Base-by-base conservation (phyloP, 1,284 basidiomycete genomes). In the Boletus holoroseus region DNA sequence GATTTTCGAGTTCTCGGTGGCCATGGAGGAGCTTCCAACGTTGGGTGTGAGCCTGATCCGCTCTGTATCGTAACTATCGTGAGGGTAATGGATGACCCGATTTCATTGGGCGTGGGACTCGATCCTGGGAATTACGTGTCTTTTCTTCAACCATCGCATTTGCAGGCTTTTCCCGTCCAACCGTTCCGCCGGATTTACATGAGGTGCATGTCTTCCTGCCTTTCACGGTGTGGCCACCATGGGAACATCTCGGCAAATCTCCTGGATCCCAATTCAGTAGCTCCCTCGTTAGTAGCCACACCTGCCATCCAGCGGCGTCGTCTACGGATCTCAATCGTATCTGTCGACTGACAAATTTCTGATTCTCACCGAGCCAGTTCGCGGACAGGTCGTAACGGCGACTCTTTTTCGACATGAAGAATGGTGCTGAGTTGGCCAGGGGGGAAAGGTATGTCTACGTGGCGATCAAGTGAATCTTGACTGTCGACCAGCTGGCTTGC, bases 111-210 rank as follows among this genome's bases (percentile, higher is more conserved):
- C 42, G 24, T 35, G 16, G 27, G 41, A 20, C 30, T 13, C 16
- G 34, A 31, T 12, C 35, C 60, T 51, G 60, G 54, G 60, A 52
- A 61, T 52, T 49, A 48, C 41, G 46, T 50, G 38, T 34, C 8
- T 34, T 37, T 36, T 20, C 45, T 31, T 48, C 16, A 38, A 35
- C 36, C 28, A 47, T 30, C 7, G 16, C 43, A 31, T 49, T 52
- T 39, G 28, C 28, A 40, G 45, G 44, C 52, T 42, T 51, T n/a
- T 18, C 47, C 47, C 40, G 45, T 43, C 32, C 31, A 43, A 24
- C 20, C 41, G 41, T 50, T 63, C 66, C 62, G 51, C 64, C 64
- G 51, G 63, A 67, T 58, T 54, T 68, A 54, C 63, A 56, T 52
- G 56, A 45, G 39, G 41, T 27, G 42, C 51, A 47, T 26, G 36